Base-by-base conservation (phyloP, 2,329 filamentous ascomycete genomes). In the Dendrostoma leiphaemia region DNA sequence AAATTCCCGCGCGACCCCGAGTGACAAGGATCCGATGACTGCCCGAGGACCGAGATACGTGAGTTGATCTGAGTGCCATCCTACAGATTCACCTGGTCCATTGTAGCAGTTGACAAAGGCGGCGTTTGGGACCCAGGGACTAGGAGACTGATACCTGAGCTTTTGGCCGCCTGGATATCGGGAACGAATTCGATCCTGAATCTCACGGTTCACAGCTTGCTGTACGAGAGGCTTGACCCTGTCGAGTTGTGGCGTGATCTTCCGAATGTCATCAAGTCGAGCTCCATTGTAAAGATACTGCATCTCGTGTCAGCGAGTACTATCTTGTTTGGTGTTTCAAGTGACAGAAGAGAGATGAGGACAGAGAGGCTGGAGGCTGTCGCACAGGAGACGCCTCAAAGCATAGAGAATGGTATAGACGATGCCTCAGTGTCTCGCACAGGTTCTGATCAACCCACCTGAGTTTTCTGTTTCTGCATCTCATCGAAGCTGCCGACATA, bases 61-160 rank as follows among this genome's bases (percentile, higher is more conserved):
- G 15, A 97, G 78, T 63, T 96, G 90, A 67, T 99, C 94, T 32
- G 89, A 86, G 70, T 99, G 94, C 71, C 90, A 97, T 29, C 94
- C 94, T 1, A 97, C 92, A 57, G 80, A 90, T 72, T 97, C 84
- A 10, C 84, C 78, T 0, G 84, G 86, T 0, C 92, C 92, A 62
- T 86, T 78, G 69, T 99, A 99, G 74, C 91, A 96, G 69, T 99
- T 99, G 15, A 96, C 92, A 65, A 97, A 93, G 0, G 92, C 91
- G 0, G 91, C 90, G 65, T 97, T 97, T 9, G 93, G 90, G 8
- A 76, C 75, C 92, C 93, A 97, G 0, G 79, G 71, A 0, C 80
- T 70, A 0, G 90, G 81, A 0, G 86, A 88, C 65, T 97, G 92
- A 62, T 89, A 85, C 61, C 80, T 85, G 26, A 97, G 80, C 68